phyloP scores from a whole-genome alignment of 2,329 filamentous ascomycete genomes.

The Colletotrichum orbiculare region DNA sequence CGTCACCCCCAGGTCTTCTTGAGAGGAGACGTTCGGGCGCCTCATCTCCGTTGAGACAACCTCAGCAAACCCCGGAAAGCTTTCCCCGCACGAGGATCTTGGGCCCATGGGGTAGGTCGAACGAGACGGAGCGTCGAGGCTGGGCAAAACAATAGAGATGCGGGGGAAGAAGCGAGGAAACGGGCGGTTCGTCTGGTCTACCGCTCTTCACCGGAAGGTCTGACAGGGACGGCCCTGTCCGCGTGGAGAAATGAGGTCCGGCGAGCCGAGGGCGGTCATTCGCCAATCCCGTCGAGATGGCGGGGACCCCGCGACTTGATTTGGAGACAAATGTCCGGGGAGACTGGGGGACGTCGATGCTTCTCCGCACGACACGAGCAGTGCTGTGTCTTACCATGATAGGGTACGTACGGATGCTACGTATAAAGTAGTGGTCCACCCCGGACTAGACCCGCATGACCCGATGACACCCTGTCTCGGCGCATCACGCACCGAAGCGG shows the following conservation, averaged over 20 bases:
- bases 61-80: neutral
- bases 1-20: neutral
- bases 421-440: too few relatives aligned
- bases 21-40: conserved; percentile 10
- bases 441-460: neutral
- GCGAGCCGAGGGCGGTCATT: neutral
- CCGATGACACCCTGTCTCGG: conserved; percentile 19
- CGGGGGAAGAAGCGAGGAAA: conserved; percentile 7
- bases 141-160: conserved; percentile 7
- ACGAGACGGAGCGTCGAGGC: neutral
- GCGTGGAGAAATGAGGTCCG: conserved; percentile 25
- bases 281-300: conserved; percentile 15
- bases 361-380: conserved; percentile 16
- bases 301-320: conserved; percentile 3
- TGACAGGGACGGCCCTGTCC: conserved; percentile 14
- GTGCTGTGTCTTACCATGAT: too few relatives aligned
- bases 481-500: conserved; percentile 16
- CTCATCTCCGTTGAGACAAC: conserved; percentile 21
- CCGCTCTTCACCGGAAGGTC: neutral
- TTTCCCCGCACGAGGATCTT: conserved; percentile 18
- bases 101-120: conserved; percentile 3
- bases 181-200: conserved; percentile 11
- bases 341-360: neutral
- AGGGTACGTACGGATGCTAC: too few relatives aligned
- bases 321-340: conserved; percentile 22